Conservation (phyloP, 2,329 filamentous ascomycete genomes). For the Fusarium newnesense region DNA sequence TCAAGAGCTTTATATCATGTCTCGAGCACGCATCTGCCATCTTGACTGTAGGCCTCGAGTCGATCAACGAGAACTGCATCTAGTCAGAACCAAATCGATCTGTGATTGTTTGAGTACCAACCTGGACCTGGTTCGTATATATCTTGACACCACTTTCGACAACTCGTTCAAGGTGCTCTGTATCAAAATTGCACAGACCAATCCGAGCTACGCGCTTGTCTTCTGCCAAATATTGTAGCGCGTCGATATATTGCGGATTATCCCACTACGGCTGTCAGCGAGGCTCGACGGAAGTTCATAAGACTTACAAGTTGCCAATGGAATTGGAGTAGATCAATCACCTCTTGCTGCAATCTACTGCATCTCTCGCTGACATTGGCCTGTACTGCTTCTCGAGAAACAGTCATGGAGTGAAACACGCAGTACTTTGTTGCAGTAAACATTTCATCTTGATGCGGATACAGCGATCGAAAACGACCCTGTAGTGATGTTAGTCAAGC, state of each 20-base stretch:
- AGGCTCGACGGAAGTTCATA: accelerated
- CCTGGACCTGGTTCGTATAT: background rate
- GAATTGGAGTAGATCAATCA: background rate
- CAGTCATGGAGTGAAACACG: background rate
- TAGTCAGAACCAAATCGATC: accelerated
- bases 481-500: accelerated
- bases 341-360: background rate
- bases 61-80: background rate
- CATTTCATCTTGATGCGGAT: background rate
- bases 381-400: background rate
- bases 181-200: background rate
- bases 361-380: background rate
- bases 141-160: background rate
- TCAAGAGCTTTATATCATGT: background rate
- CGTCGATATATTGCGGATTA: background rate
- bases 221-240: background rate
- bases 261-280: background rate
- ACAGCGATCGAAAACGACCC: background rate
- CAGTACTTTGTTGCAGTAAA: background rate
- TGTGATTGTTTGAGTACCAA: accelerated
- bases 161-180: background rate
- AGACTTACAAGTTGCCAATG: background rate
- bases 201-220: background rate
- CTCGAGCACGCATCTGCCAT: background rate
- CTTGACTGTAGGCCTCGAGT: background rate